Evolutionary conservation across 2,329 filamentous ascomycete species (phyloP), one percentile per base, ranked within the genome.

Genomic region (Sclerotinia trifoliorum): DNA sequence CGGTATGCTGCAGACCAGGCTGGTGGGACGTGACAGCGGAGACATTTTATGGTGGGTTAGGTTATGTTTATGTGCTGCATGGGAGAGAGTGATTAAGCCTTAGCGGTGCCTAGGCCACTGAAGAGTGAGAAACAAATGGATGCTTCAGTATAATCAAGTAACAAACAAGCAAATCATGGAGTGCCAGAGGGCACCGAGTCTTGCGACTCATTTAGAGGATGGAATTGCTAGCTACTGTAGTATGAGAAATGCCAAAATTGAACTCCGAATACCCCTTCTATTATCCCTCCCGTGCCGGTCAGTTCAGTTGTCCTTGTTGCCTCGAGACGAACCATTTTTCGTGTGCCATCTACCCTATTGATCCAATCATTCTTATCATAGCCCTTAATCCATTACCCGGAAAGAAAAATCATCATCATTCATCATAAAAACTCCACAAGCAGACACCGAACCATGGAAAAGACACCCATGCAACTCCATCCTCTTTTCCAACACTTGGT

Each of bases 401-500:
- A 42, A 63, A 52, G 15, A 10, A 63, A 62, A 62, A 26, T 24
- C 26, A 49, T 49, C 46, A 61, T 61, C 58, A 63, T 63, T 51
- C 46, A 48, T 61, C 60, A 39, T 63, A 39, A 63, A 54, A 51
- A 51, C 46, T 51, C 46, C 60, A 35, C 29, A 39, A 24, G 11
- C 54, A 24, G 21, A 51, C 58, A 24, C 58, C 60, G 39, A 51
- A 21, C 21, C 11, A 51, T 63, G 46, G n/a, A 39, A 62, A 19
- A 39, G 26, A 26, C 17, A 42, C 51, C n/a, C 60, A 26, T 44
- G 13, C 39, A 52, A 63, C 48, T 63, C 60, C 60, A 42, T 63
- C 60, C 60, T 63, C 60, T 63, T 63, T 63, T 19, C 60, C 60
- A 63, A 63, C 60, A 51, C 60, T 63, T 63, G 60, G 60, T 63